Base-by-base conservation (phyloP, 2,329 filamentous ascomycete genomes). In the Penicillium sp. region DNA sequence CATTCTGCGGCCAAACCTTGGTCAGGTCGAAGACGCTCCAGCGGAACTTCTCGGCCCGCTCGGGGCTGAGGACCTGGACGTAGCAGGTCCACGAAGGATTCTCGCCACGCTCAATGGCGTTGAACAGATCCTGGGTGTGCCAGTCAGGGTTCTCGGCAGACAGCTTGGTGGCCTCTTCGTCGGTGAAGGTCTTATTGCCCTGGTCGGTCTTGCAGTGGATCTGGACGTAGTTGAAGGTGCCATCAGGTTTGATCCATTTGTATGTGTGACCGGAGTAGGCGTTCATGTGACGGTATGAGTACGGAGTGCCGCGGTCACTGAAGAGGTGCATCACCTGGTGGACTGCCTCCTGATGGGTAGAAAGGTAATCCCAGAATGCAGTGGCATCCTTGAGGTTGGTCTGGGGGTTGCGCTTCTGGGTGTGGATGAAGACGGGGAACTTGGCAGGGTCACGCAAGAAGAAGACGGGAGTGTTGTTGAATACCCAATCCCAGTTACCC, bases 401-500 rank as follows among this genome's bases (percentile, higher is more conserved):
- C 61, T 85, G 81, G 0, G 87, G 88, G 65, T 90, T 78, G n/a
- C 87, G 80, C 79, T 90, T 90, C 69, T 90, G 88, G 0, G 87
- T 89, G 69, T 89, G 87, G 51, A 89, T 89, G 66, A 89, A 87
- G 66, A 86, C 77, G 23, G 88, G 87, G 68, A 89, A 90, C 71
- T 90, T 90, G 60, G 85, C 81, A 0, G 88, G 85, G 59, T 90
- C 88, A 51, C 88, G 79, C n/a, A 90, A 67, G 73, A 91, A 90
- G 79, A 90, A 91, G 2, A 89, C 83, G 0, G 88, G 88, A 0
- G 86, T 89, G 69, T 90, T 90, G 77, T 89, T 89, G 58, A 83
- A 84, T 15, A 90, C 87, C 71, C 86, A 79, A 66, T 89, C 87
- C 81, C 83, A 88, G 63, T 89, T 89, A n/a, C 87, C 87, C 63